phyloP scores from a whole-genome alignment of 805 yeast genomes.

The Suhomyces canberraensis region DNA sequence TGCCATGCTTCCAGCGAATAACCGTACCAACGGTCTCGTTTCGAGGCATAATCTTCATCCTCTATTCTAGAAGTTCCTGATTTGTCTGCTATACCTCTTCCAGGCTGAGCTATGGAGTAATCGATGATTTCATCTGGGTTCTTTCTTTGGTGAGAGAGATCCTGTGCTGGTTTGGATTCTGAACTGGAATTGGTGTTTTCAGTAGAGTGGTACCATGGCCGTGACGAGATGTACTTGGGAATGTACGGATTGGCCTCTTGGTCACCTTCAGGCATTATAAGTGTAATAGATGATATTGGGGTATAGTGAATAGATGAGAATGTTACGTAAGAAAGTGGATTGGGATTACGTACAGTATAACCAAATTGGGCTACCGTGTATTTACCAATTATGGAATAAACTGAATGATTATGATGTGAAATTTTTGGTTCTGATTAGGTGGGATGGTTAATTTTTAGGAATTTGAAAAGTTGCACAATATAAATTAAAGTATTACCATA shows the following conservation, averaged over 20 bases:
- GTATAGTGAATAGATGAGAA: no score
- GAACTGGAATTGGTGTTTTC: conserved; percentile 1
- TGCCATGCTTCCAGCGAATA: conserved; percentile 64
- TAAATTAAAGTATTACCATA: no score
- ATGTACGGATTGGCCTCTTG: conserved; percentile 27
- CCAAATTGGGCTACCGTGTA: no score
- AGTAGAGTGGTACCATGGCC: conserved; percentile 36
- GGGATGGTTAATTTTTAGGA: no score
- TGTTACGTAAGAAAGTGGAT: no score
- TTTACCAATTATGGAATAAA: no score
- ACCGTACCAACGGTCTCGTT: conserved; percentile 82
- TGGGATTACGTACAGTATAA: background rate
- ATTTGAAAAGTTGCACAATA: no score
- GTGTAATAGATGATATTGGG: no score
- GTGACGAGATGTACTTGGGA: conserved; percentile 37
- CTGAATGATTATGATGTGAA: no score
- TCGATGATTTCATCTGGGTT: conserved; percentile 38
- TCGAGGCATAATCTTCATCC: conserved; percentile 58
- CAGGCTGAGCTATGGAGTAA: conserved; percentile 52
- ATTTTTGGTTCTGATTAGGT: no score
- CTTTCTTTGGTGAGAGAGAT: conserved; percentile 56
- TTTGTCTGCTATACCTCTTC: conserved; percentile 55
- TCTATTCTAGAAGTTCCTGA: conserved; percentile 14
- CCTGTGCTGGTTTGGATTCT: conserved; percentile 28
- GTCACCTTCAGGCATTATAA: conserved; percentile 5